phyloP scores from a whole-genome alignment of 2,329 filamentous ascomycete species.

The Calonectria leucothoes region DNA sequence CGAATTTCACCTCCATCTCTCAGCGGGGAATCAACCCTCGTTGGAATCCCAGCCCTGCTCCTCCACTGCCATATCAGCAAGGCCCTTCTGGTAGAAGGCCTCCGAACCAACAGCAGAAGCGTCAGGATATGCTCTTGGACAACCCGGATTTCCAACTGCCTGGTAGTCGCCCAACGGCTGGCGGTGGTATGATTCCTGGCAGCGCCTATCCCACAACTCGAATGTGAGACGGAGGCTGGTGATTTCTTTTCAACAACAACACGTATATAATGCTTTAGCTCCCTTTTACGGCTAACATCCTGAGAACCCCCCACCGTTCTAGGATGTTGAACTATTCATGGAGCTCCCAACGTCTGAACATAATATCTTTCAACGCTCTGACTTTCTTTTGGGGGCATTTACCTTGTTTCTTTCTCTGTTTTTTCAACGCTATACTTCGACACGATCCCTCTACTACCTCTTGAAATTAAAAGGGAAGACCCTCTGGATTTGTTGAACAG shows the following conservation, averaged over 20 bases:
- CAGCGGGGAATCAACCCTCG: constrained; percentile 90
- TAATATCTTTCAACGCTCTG: constrained; percentile 12
- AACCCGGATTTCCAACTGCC: constrained; percentile 91
- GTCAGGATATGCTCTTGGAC: constrained; percentile 79
- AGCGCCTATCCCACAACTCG: constrained; percentile 61
- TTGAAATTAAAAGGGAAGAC: constrained; percentile 18
- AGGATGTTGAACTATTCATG: neutral
- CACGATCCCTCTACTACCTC: constrained; percentile 23
- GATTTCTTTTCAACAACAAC: neutral
- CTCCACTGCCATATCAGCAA: constrained; percentile 55
- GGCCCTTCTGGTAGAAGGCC: constrained; percentile 57
- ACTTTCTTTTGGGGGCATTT: constrained; percentile 12
- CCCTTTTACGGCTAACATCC: neutral
- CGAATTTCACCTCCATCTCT: constrained; percentile 89
- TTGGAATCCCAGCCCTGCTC: constrained; percentile 73
- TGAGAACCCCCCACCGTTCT: neutral
- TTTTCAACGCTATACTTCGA: constrained; percentile 15
- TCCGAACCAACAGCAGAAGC: constrained; percentile 66
- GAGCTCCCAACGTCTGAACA: constrained; percentile 19
- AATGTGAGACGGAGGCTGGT: constrained; percentile 38
- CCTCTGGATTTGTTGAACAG: constrained; percentile 16
- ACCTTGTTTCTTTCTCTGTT: neutral
- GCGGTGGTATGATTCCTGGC: constrained; percentile 62
- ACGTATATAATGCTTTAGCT: constrained; percentile 9
- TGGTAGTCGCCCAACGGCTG: constrained; percentile 49